Evolutionary conservation across 352 stramenopile genomes (phyloP).

Genomic region (Thalassiosira hispida): DNA sequence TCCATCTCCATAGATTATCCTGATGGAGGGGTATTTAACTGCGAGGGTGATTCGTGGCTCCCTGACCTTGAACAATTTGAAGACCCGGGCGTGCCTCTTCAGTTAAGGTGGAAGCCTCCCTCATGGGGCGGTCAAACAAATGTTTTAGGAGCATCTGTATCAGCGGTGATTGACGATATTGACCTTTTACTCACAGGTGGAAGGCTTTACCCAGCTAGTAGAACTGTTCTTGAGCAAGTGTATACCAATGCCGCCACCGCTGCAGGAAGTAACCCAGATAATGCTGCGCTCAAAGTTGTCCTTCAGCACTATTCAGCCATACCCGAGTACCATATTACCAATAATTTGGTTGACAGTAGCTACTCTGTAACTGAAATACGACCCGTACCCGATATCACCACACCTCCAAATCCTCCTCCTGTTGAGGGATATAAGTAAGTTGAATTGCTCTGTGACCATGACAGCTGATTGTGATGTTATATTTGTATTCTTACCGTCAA

Average conservation of each 20-base stretch:
- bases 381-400: constrained; percentile 26
- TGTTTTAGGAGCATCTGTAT: constrained; percentile 28
- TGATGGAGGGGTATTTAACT: constrained; percentile 32
- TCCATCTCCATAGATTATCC: constrained; percentile 36
- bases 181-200: constrained; percentile 70
- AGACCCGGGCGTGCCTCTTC: constrained; percentile 18
- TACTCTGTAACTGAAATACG: constrained; percentile 15
- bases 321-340: constrained; percentile 70
- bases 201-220: constrained; percentile 42
- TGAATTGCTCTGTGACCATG: neutral
- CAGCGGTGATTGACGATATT: constrained; percentile 59
- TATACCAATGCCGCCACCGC: constrained; percentile 27
- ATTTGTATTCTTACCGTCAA: too few relatives aligned
- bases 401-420: constrained; percentile 28
- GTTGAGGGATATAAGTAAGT: constrained; percentile 61
- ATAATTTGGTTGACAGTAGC: constrained; percentile 40
- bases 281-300: constrained; percentile 33
- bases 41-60: neutral
- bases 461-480: too few relatives aligned
- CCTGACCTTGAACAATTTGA: neutral
- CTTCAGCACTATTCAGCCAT: constrained; percentile 49
- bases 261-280: constrained; percentile 28
- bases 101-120: constrained; percentile 37
- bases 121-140: constrained; percentile 58
- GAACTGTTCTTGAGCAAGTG: constrained; percentile 38